Evolutionary conservation across 2,329 filamentous ascomycete genomes (phyloP), one percentile per base, ranked within the genome.

Genomic region (Epichloe hybrida): DNA sequence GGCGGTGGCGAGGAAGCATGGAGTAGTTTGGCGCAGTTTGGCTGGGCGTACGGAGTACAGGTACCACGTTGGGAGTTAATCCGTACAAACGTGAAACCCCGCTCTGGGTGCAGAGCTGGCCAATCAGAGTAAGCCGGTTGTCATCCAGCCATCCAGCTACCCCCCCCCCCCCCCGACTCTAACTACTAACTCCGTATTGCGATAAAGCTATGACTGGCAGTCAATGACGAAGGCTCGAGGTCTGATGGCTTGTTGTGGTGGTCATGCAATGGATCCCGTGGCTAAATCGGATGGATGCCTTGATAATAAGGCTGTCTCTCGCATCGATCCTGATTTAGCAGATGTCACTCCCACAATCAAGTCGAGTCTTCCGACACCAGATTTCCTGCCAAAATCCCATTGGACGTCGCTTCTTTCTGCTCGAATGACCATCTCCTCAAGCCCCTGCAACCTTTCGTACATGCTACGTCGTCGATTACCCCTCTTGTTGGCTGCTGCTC

Each of bases 381-480:
- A 31, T 31, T 31, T 9, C 27, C 8, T 31, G 27, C 36, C 13
- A 38, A 38, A 38, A n/a, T 15, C 36, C 3, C 27, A 31, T 31
- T 31, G 8, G 27, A 31, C 27, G 27, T 31, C 27, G 27, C 13
- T 17, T 39, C 38, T n/a, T 17, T 39, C 38, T n/a, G 38, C 38
- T 39, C n/a, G 8, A 6, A 9, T 17, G 8, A n/a, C 17, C 17
- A n/a, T 41, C 12, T 13, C 15, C 17, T 20, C 39, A 5, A 4
- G 13, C 42, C 21, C 31, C 37, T 21, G 15, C 35, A 47, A 4
- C 7, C 36, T 36, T 35, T n/a, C 35, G 38, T 56, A 50, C 45
- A 52, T 54, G 53, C 45, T 52, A 6, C 46, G 39, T 34, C 4
- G 27, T 40, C 41, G n/a, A 35, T 21, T 21, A 21, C n/a, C 23